phyloP scores from a whole-genome alignment of 108 stramenopile species.

The Cyclotella distinguenda region DNA sequence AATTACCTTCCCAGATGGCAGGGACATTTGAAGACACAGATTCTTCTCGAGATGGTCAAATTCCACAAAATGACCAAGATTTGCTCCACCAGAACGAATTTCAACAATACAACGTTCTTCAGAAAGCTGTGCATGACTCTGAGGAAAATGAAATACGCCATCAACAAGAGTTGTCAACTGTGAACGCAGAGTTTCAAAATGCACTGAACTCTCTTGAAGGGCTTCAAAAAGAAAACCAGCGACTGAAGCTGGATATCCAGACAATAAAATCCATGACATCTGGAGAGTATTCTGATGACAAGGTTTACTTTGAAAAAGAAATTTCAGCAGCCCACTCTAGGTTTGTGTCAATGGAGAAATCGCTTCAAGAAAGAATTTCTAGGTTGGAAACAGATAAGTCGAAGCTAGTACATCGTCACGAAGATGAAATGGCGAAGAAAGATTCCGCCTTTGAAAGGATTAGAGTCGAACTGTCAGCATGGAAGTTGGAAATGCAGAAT shows the following conservation, averaged over 20 bases:
- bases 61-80: no score
- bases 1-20: conserved; percentile 5
- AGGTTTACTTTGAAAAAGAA: conserved; percentile 40
- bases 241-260: conserved; percentile 22
- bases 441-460: conserved; percentile 21
- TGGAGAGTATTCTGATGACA: conserved; percentile 10
- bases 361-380: conserved; percentile 30
- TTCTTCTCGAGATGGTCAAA: no score
- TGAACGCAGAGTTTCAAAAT: conserved; percentile 37
- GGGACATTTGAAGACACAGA: background rate
- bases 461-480: conserved; percentile 40
- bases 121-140: conserved; percentile 11
- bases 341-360: conserved; percentile 49
- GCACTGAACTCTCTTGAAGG: conserved; percentile 25
- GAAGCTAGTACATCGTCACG: conserved; percentile 24
- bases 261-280: conserved; percentile 11
- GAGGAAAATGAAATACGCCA: conserved; percentile 23
- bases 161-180: conserved; percentile 31
- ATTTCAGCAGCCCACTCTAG: conserved; percentile 38
- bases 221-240: conserved; percentile 37
- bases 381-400: conserved; percentile 43
- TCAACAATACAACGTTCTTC: conserved; percentile 18
- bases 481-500: conserved; percentile 55
- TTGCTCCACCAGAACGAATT: conserved; percentile 15
- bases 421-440: conserved; percentile 24